These are phyloP conservation scores for Powellomyces hirtus DNA, from an alignment of 192 early-diverging fungal genomes.

Conservation along the genomic window DNA sequence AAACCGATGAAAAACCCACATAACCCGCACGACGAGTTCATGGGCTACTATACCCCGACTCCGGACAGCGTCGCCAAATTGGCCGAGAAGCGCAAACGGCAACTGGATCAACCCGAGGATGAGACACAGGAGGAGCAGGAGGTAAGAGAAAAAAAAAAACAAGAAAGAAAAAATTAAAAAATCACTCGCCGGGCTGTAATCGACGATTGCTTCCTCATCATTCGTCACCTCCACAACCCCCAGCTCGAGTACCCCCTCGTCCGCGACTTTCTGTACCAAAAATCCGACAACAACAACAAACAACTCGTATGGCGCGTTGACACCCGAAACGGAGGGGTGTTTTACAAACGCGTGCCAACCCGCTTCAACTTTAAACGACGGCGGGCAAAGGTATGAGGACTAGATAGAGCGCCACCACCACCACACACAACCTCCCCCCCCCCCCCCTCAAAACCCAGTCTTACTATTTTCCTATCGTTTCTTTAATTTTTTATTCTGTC, in stretches of 20 bases:
- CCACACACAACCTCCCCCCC: neutral
- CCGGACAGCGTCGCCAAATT: neutral
- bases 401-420: neutral
- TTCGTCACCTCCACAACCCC: no score
- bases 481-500: no score
- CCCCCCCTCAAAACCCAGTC: neutral
- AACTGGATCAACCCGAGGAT: neutral
- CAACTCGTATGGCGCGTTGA: constrained; percentile 15
- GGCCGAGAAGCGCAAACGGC: neutral
- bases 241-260: constrained; percentile 4
- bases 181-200: neutral
- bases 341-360: constrained; percentile 15
- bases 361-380: constrained; percentile 15
- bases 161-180: neutral
- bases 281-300: neutral
- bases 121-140: neutral
- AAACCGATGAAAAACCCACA: constrained; percentile 21
- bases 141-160: neutral
- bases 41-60: constrained; percentile 25
- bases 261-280: constrained; percentile 16
- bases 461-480: neutral
- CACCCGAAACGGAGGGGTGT: neutral
- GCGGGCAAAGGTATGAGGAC: constrained; percentile 21
- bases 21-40: constrained; percentile 1
- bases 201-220: neutral